Percentiles rank a stretch among this genome's conserved stretches.
phyloP scores from a whole-genome alignment of 495 filamentous ascomycete species.

The Aspergillus incahuasiensis region DNA sequence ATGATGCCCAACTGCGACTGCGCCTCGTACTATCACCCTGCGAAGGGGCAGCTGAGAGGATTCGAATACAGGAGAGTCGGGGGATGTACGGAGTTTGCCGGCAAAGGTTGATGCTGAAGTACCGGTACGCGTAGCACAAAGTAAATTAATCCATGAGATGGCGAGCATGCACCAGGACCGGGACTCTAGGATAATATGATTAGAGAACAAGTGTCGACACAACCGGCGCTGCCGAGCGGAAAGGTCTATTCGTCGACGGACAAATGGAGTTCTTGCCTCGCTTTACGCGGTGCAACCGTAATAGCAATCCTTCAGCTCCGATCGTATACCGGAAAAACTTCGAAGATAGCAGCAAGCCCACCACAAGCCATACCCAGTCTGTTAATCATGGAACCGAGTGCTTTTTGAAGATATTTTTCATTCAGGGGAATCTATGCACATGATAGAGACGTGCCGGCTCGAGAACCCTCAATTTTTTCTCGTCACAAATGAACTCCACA shows the following conservation, averaged over 20 bases:
- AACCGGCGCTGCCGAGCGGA: background rate
- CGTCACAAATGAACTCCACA: constrained; percentile 41
- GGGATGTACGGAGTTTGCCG: too few species aligned
- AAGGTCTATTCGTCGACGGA: background rate
- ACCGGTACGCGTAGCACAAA: too few species aligned
- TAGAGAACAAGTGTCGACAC: background rate
- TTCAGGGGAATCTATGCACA: constrained; percentile 52
- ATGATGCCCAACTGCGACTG: too few species aligned
- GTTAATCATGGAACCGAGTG: constrained; percentile 33
- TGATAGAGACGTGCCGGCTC: constrained; percentile 39
- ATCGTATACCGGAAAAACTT: background rate
- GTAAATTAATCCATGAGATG: background rate
- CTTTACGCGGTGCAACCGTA: background rate
- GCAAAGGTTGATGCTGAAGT: too few species aligned
- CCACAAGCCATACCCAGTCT: background rate
- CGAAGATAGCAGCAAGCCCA: background rate
- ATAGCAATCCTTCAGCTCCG: background rate
- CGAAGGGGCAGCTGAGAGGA: too few species aligned
- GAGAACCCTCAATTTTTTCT: constrained; percentile 36
- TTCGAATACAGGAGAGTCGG: too few species aligned
- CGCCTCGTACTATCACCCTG: too few species aligned
- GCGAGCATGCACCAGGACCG: background rate
- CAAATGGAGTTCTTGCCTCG: background rate
- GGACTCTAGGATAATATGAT: background rate
- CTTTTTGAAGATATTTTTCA: constrained; percentile 43